Evolutionary conservation across 1,284 basidiomycete species (phyloP), one percentile per base, ranked within the genome.

Genomic region (Melampsora abietis-canadensis): DNA sequence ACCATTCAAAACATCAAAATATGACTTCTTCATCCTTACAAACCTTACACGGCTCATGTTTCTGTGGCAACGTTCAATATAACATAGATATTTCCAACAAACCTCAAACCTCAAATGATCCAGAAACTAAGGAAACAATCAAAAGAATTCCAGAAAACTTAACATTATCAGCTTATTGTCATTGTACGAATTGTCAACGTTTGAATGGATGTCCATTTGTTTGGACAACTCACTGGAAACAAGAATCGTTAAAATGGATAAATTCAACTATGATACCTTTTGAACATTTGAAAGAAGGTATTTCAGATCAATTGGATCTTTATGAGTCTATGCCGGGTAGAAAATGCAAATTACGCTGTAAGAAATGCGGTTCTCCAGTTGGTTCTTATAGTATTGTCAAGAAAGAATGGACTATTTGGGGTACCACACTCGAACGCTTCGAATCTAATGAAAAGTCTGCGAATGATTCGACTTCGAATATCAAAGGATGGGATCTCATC

Each of bases 161-260:
- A 15, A 69, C 73, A 1, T 76, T 80, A 27, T 76, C 76, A 0
- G 77, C 77, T 46, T 79, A 73, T 68, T 80, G 79, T 65, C 79
- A 80, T 76, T 80, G 79, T 76, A 77, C 79, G 4, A 76, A 76
- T 6, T 80, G 79, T 47, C 79, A 80, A 63, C 77, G 79, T 6
- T 75, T 80, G 75, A 80, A 80, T 37, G 79, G 78, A 24, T 77
- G 78, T 1, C 79, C 79, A 0, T 79, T 77, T 72, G 76, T 80
- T 24, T 79, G 78, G 77, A 78, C 79, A 24, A 79, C 77, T 44
- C 79, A 80, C 70, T 79, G 78, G 78, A 66, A 51, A 15, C 75
- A 79, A 44, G 65, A 76, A 6, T 77, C 79, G 14, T 77, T 80
- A n/a, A 76, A 64, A 8, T 80, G 79, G 79, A 7, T 31, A 27